Evolutionary conservation across 2,329 filamentous ascomycete genomes (phyloP), one percentile per base, ranked within the genome.

Genomic region (Aspergillus neotritici): DNA sequence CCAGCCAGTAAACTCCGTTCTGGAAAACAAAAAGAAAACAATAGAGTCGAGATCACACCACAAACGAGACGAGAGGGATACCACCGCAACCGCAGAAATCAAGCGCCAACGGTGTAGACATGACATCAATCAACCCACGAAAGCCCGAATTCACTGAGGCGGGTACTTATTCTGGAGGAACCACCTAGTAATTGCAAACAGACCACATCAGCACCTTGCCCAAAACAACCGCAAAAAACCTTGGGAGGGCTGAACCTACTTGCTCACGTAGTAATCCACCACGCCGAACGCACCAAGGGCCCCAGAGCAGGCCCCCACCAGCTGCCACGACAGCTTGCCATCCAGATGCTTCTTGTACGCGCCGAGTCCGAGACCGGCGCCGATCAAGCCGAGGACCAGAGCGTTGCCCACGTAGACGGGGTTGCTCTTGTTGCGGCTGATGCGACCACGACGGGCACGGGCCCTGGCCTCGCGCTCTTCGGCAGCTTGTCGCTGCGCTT

Each of bases 161-260:
- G 72, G 72, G 52, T 69, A 75, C 56, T 73, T 74, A 63, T 74
- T 74, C 55, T 72, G 67, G 50, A 74, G 60, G 43, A 75, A 64
- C 67, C 72, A 75, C 53, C 72, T 75, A 48, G 9, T 43, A 15
- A 14, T 47, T 58, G 49, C 43, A 51, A 28, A 21, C 5, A 25
- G 9, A 34, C 14, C 5, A 14, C 30, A 13, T 45, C 31, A 47
- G 32, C 15, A 14, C 9, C 16, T 29, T 21, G 4, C 5, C 9
- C 13, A 15, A 17, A n/a, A 34, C 10, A 10, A 16, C 4, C 28
- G 1, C 15, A 30, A 32, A 5, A 16, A n/a, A n/a, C n/a, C n/a
- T 40, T n/a, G 4, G 5, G 12, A 21, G 4, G 25, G 28, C 10
- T n/a, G 31, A 17, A 56, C 71, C 62, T 51, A 75, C 71, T 70